A percentile compares a stretch with the other conserved stretches of the same genome.
These are phyloP conservation scores for Globisporangium paroecandrum DNA, from an alignment of 352 stramenopile species.

Conservation along the genomic window DNA sequence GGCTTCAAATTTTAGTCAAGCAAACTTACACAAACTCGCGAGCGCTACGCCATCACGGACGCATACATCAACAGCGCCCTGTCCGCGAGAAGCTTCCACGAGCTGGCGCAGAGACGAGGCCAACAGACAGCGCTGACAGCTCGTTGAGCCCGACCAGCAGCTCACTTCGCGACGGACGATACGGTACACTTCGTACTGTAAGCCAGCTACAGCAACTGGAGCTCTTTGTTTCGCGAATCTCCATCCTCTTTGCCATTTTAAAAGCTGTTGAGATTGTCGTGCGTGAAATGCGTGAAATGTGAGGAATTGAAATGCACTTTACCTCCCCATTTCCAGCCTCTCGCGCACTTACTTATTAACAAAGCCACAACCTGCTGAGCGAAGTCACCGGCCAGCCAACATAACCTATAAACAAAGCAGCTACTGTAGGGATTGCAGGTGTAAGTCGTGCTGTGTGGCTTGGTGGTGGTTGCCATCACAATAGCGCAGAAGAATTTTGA, in stretches of 20 bases:
- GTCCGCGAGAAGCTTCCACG: slow-evolving; percentile 6
- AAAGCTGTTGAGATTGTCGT: neutral
- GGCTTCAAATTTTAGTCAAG: neutral
- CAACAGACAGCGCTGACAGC: slow-evolving; percentile 11
- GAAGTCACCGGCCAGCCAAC: too few relatives aligned
- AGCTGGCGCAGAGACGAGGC: neutral
- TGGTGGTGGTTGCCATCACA: neutral
- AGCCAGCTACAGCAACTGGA: neutral
- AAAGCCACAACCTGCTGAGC: neutral
- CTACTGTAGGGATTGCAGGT: neutral
- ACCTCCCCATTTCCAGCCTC: neutral
- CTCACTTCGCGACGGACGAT: slow-evolving; percentile 1
- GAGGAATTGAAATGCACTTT: neutral
- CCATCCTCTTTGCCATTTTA: neutral
- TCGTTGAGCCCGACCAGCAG: neutral
- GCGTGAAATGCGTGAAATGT: neutral
- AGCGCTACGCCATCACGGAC: neutral
- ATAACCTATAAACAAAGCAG: neutral
- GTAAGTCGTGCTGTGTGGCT: neutral
- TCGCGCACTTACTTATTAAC: neutral
- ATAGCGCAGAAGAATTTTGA: neutral
- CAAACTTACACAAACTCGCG: neutral
- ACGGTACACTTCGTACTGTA: neutral
- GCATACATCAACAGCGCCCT: slow-evolving; percentile 13
- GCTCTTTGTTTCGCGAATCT: slow-evolving; percentile 1